These are phyloP conservation scores for Penicillium taxi DNA, from an alignment of 495 filamentous ascomycete genomes.

Conservation along the genomic window DNA sequence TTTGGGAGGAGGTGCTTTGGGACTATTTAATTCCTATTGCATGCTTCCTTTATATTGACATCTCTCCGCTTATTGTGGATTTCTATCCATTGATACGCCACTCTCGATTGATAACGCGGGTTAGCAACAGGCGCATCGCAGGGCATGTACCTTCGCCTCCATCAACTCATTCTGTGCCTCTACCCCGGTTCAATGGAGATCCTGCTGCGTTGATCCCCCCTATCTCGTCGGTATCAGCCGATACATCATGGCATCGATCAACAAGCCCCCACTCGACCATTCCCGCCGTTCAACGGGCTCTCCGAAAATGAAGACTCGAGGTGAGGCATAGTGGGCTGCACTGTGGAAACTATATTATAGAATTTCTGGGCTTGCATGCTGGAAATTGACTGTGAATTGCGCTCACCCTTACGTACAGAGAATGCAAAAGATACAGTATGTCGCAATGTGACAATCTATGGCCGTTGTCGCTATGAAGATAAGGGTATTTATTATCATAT, in stretches of 20 bases:
- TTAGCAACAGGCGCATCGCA: constrained; percentile 14
- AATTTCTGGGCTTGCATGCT: constrained; percentile 1
- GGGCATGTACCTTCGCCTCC: constrained; percentile 40
- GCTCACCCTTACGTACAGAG: constrained; percentile 32
- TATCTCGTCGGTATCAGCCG: constrained; percentile 25
- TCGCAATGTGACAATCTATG: constrained; percentile 90
- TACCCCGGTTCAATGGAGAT: constrained; percentile 37
- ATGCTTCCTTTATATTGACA: constrained; percentile 8
- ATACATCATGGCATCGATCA: constrained; percentile 35
- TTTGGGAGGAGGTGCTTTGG: constrained; percentile 12
- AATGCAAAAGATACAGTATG: constrained; percentile 81
- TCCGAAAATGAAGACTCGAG: constrained; percentile 56
- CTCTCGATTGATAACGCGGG: constrained; percentile 7
- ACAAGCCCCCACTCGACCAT: constrained; percentile 38
- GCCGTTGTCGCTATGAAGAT: constrained; percentile 85
- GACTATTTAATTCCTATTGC: constrained; percentile 10
- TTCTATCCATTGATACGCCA: constrained; percentile 16
- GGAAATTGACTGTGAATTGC: background rate
- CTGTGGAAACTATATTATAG: background rate
- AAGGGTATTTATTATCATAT: constrained; percentile 59
- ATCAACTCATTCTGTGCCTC: constrained; percentile 23
- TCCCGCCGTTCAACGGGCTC: constrained; percentile 44
- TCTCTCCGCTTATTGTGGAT: constrained; percentile 5
- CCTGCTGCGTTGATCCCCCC: constrained; percentile 30
- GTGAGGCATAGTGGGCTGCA: constrained; percentile 37